phyloP scores from a whole-genome alignment of 306 rosid genomes.

The Gillenia trifoliata region DNA sequence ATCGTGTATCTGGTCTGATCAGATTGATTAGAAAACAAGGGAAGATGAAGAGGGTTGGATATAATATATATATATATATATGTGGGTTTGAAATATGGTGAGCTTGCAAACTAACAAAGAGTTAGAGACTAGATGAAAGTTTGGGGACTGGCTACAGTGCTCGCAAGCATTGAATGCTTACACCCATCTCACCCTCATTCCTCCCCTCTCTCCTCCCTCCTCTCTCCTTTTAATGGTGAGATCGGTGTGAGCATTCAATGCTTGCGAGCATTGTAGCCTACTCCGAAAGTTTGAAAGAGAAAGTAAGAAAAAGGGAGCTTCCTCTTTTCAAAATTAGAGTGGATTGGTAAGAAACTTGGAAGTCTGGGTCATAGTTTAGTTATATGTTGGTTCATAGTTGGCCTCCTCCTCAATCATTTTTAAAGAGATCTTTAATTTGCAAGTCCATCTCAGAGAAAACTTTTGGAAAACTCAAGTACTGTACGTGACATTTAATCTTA shows the following conservation, averaged over 20 bases:
- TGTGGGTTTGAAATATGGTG: neutral
- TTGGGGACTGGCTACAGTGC: no score
- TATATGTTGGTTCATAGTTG: slow-evolving; percentile 49
- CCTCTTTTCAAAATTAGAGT: slow-evolving; percentile 25
- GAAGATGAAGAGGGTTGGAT: slow-evolving; percentile 21
- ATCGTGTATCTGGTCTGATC: slow-evolving; percentile 19
- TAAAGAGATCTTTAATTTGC: neutral
- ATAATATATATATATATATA: neutral
- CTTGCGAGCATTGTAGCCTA: no score
- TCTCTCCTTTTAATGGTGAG: no score
- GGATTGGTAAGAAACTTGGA: slow-evolving; percentile 45
- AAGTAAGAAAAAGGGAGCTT: slow-evolving; percentile 6
- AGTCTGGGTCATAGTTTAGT: slow-evolving; percentile 21
- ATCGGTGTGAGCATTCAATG: no score
- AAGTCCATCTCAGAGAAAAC: neutral
- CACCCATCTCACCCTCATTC: no score
- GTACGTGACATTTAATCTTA: slow-evolving; percentile 1
- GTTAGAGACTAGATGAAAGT: neutral
- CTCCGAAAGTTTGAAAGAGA: neutral
- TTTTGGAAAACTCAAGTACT: neutral
- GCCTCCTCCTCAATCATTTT: slow-evolving; percentile 20
- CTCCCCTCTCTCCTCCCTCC: no score
- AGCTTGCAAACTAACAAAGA: neutral
- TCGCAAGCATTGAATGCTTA: no score
- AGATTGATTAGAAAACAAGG: slow-evolving; percentile 14